A percentile compares a stretch with the other conserved stretches of the same genome.
Conservation (phyloP, 2,329 filamentous ascomycete species). For the Cordyceps farinosa region DNA sequence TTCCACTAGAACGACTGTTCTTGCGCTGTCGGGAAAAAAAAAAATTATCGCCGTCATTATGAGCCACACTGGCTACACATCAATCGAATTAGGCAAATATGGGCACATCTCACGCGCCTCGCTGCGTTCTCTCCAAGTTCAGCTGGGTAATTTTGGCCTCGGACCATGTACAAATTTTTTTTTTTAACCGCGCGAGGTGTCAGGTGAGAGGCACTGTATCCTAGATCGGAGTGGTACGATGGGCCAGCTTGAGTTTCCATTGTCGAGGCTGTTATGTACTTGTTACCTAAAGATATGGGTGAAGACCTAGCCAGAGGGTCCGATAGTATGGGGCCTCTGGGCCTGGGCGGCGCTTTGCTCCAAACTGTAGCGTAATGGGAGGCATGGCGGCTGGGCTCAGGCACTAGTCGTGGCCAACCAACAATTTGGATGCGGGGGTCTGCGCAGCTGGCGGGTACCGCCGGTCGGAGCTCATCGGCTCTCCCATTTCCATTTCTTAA, state of each 20-base stretch:
- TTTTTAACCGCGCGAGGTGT: not conserved
- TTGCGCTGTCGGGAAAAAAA: not conserved
- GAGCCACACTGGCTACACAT: constrained; percentile 7
- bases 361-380: constrained; percentile 13
- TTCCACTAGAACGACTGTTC: too few relatives aligned
- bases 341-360: not conserved
- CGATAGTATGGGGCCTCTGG: constrained; percentile 11
- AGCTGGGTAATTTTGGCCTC: not conserved
- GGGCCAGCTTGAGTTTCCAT: not conserved
- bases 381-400: not conserved
- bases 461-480: constrained; percentile 24
- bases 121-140: not conserved
- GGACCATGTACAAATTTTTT: not conserved
- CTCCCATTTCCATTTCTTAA: constrained; percentile 3
- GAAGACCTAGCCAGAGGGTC: not conserved
- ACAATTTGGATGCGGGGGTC: constrained; percentile 15
- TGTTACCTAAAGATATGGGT: constrained; percentile 17
- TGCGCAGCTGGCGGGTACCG: constrained; percentile 22
- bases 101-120: not conserved
- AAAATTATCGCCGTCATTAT: not conserved
- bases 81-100: not conserved
- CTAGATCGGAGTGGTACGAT: constrained; percentile 4
- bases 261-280: constrained; percentile 17
- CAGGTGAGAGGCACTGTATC: not conserved
- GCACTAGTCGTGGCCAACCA: not conserved